phyloP scores from a whole-genome alignment of 768 basidiomycete genomes.

The Mycena albidolilacea region DNA sequence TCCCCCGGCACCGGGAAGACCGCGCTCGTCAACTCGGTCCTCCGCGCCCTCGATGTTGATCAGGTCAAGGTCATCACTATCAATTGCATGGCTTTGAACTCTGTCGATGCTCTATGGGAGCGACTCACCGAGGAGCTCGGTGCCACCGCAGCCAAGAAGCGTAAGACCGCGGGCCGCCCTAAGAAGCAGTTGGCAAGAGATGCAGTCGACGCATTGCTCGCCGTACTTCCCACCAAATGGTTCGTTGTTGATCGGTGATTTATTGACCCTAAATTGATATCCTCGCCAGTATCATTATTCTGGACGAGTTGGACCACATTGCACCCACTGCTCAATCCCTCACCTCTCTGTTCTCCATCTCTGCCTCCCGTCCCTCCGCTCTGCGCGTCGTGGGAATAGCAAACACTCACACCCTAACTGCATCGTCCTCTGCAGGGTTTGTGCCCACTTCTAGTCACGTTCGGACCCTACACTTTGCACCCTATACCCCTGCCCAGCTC shows the following conservation, averaged over 20 bases:
- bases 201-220: constrained; percentile 62
- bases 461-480: constrained; percentile 83
- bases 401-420: constrained; percentile 89
- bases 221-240: constrained; percentile 67
- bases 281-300: constrained; percentile 73
- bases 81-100: constrained; percentile 87
- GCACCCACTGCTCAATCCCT: constrained; percentile 72
- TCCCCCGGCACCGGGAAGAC: constrained; percentile 96
- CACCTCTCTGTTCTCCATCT: constrained; percentile 77
- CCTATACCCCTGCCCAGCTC: constrained; percentile 82
- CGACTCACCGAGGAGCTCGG: constrained; percentile 72
- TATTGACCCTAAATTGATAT: constrained; percentile 36
- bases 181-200: constrained; percentile 66
- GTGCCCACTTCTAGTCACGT: constrained; percentile 58
- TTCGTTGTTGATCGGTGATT: constrained; percentile 45
- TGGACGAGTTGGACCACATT: constrained; percentile 92
- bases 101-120: constrained; percentile 80
- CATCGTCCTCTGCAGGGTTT: constrained; percentile 58
- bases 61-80: constrained; percentile 69
- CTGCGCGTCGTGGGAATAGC: constrained; percentile 89
- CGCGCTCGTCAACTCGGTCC: constrained; percentile 80
- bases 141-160: constrained; percentile 46
- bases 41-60: constrained; percentile 59
- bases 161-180: constrained; percentile 51
- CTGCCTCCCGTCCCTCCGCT: constrained; percentile 63